These are phyloP conservation scores for Venturia aucupariae DNA, from an alignment of 2,329 filamentous ascomycete genomes.

Conservation along the genomic window DNA sequence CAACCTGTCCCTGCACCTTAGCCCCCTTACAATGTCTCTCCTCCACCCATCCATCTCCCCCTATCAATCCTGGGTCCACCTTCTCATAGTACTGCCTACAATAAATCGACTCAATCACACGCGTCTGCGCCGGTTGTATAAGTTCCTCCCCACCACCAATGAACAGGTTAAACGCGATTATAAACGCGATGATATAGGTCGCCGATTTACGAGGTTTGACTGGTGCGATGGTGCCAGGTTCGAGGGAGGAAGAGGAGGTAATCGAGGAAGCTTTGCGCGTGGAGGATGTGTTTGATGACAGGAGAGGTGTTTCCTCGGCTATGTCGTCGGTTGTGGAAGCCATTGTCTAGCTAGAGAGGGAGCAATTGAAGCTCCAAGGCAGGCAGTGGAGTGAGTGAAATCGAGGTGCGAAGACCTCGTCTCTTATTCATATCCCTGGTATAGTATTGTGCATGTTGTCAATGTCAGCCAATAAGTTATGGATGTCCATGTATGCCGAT, in stretches of 20 bases:
- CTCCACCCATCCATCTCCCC: conserved; percentile 21
- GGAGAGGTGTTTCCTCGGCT: neutral
- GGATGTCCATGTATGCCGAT: neutral
- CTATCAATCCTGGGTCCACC: conserved; percentile 24
- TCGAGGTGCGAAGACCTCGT: neutral
- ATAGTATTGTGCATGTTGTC: neutral
- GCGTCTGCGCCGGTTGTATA: conserved; percentile 34
- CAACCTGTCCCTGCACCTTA: conserved; percentile 43
- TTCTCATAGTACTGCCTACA: conserved; percentile 42
- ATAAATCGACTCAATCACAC: conserved; percentile 45
- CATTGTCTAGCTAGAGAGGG: neutral
- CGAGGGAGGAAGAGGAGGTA: neutral
- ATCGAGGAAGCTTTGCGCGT: neutral
- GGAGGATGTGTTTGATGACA: neutral
- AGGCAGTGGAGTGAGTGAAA: neutral
- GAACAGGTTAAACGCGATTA: conserved; percentile 29
- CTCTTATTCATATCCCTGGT: neutral
- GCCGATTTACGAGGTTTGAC: neutral
- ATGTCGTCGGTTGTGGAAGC: neutral
- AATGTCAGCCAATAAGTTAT: neutral
- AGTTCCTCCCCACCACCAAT: conserved; percentile 35
- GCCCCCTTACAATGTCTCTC: conserved; percentile 41
- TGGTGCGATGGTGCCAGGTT: neutral
- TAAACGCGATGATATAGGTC: neutral
- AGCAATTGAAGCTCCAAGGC: neutral